Conservation (phyloP, 768 basidiomycete genomes). For the Boletales sp. region DNA sequence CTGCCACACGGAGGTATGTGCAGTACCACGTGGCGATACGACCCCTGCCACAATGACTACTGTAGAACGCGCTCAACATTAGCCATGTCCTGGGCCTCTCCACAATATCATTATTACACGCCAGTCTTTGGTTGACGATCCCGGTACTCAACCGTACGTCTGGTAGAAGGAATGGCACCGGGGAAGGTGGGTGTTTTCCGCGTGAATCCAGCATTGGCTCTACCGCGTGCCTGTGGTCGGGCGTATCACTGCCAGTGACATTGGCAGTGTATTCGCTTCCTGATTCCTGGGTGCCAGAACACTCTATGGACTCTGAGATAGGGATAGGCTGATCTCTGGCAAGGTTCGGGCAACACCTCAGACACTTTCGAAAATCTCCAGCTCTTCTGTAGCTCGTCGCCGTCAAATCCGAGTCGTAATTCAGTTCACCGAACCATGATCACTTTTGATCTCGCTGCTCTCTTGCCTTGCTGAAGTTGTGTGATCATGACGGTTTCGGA, state of each 20-base stretch:
- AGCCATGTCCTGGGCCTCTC: too few species aligned
- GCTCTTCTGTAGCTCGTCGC: slow-evolving; percentile 53
- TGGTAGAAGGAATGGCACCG: slow-evolving; percentile 64
- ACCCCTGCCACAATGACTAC: slow-evolving; percentile 22
- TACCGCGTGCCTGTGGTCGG: slow-evolving; percentile 41
- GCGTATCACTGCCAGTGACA: too few species aligned
- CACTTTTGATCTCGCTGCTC: neutral
- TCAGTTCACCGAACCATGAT: slow-evolving; percentile 11
- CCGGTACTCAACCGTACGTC: slow-evolving; percentile 59
- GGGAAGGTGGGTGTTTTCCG: slow-evolving; percentile 55
- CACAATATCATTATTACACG: slow-evolving; percentile 56
- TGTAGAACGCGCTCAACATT: slow-evolving; percentile 2
- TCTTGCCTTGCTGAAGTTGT: too few species aligned
- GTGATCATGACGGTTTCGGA: neutral
- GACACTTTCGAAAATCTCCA: slow-evolving; percentile 70
- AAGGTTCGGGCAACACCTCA: slow-evolving; percentile 64
- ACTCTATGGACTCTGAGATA: slow-evolving; percentile 64
- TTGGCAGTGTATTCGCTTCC: slow-evolving; percentile 80
- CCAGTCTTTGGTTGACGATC: slow-evolving; percentile 63
- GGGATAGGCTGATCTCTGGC: slow-evolving; percentile 9
- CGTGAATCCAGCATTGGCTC: neutral
- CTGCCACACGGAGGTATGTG: slow-evolving; percentile 14
- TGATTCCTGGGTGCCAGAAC: slow-evolving; percentile 53
- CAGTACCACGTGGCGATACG: slow-evolving; percentile 6
- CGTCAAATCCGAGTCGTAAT: slow-evolving; percentile 40